Conservation (phyloP, 768 basidiomycete species). For the Suillus ampliporus region DNA sequence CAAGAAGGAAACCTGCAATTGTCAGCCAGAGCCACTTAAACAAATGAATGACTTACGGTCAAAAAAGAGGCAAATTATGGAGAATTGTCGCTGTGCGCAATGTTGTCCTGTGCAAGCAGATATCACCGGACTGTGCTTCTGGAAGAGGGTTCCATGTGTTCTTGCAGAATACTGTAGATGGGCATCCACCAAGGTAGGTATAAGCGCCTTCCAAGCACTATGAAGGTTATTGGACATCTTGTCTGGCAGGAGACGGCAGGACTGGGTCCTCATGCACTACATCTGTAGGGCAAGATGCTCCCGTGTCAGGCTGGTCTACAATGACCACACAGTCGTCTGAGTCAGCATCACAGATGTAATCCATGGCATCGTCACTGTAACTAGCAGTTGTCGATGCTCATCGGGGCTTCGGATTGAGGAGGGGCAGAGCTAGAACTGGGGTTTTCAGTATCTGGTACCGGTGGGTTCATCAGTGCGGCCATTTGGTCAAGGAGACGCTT, state of each 20-base stretch:
- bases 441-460: not conserved
- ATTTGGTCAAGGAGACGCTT: constrained; percentile 9
- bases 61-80: constrained; percentile 9
- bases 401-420: not conserved
- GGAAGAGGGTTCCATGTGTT: constrained; percentile 5
- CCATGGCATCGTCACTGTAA: not conserved
- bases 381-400: no score
- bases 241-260: not conserved
- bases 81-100: not conserved
- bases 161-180: not conserved
- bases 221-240: not conserved
- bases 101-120: not conserved
- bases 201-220: constrained; percentile 8
- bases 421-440: not conserved
- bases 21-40: not conserved
- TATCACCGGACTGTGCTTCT: not conserved
- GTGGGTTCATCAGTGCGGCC: not conserved
- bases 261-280: not conserved
- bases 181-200: constrained; percentile 3
- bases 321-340: not conserved
- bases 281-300: not conserved
- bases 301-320: not conserved
- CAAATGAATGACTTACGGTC: constrained; percentile 7
- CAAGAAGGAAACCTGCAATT: constrained; percentile 21
- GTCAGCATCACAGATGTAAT: not conserved